Evolutionary conservation across 164 flowering plant genomes (phyloP).

Genomic region (Hamamelis virginiana): DNA sequence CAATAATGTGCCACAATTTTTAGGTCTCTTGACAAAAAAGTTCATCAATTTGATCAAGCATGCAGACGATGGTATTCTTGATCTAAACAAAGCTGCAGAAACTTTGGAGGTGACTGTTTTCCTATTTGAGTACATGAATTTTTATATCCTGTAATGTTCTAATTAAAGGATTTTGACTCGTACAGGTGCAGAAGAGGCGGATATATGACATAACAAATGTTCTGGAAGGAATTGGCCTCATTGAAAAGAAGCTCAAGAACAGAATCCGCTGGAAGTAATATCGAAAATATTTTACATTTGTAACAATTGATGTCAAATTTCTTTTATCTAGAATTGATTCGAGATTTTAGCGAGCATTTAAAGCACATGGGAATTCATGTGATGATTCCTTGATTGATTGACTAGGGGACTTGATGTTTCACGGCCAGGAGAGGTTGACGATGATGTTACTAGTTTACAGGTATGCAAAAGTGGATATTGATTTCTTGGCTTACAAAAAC

Average conservation of each 20-base stretch:
- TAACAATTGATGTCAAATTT: conserved; percentile 1
- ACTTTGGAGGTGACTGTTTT: conserved; percentile 55
- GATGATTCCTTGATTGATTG: conserved; percentile 14
- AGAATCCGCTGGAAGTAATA: conserved; percentile 93
- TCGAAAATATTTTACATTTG: background rate
- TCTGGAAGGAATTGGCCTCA: conserved; percentile 93
- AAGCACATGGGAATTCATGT: conserved; percentile 8
- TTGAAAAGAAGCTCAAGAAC: conserved; percentile 94
- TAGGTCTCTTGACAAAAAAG: conserved; percentile 88
- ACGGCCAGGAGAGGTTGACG: conserved; percentile 58
- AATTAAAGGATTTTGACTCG: conserved; percentile 7
- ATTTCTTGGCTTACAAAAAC: background rate
- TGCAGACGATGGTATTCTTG: conserved; percentile 84
- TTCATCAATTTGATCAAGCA: conserved; percentile 76
- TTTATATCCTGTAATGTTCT: background rate
- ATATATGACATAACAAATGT: conserved; percentile 98
- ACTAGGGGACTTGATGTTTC: conserved; percentile 70
- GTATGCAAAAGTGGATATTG: conserved; percentile 31
- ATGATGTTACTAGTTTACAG: conserved; percentile 56
- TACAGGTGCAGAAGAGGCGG: conserved; percentile 92
- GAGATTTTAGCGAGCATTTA: conserved; percentile 2
- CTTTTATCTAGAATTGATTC: conserved; percentile 5
- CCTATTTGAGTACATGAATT: background rate
- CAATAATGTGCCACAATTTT: conserved; percentile 3
- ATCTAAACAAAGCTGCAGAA: conserved; percentile 83